Percentiles rank a stretch among this genome's conserved stretches.
Conservation (phyloP, 2,329 filamentous ascomycete genomes). For the Neonectria coccinea region DNA sequence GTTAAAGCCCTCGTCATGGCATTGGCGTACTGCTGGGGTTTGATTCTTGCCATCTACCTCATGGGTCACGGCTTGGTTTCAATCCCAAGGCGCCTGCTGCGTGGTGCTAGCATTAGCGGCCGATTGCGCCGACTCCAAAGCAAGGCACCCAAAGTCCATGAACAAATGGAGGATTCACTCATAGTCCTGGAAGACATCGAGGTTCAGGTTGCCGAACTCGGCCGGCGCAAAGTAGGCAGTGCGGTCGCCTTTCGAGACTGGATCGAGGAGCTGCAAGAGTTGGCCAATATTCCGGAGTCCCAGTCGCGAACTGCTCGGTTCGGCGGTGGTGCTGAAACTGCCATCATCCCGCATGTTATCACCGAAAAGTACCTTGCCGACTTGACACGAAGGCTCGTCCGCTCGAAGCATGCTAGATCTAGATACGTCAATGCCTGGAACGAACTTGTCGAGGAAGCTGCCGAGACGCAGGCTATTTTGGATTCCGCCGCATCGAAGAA, state of each 20-base stretch:
- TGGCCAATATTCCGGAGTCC: slow-evolving; percentile 75
- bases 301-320: slow-evolving; percentile 58
- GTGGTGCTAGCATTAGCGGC: slow-evolving; percentile 80
- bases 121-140: slow-evolving; percentile 80
- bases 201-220: slow-evolving; percentile 81
- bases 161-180: slow-evolving; percentile 87
- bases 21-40: slow-evolving; percentile 91
- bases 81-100: slow-evolving; percentile 84
- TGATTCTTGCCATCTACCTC: slow-evolving; percentile 92
- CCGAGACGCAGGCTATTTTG: slow-evolving; percentile 82
- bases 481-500: slow-evolving; percentile 85
- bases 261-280: slow-evolving; percentile 93
- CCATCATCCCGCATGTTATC: slow-evolving; percentile 80
- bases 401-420: slow-evolving; percentile 84
- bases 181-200: slow-evolving; percentile 85
- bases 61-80: slow-evolving; percentile 98
- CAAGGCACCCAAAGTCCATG: slow-evolving; percentile 84
- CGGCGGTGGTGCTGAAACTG: slow-evolving; percentile 56
- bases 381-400: slow-evolving; percentile 82
- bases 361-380: slow-evolving; percentile 95
- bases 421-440: slow-evolving; percentile 91
- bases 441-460: slow-evolving; percentile 78
- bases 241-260: slow-evolving; percentile 85
- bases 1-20: slow-evolving; percentile 93
- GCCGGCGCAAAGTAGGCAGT: slow-evolving; percentile 82